Evolutionary conservation across 176 grass and related monocot species (phyloP), one percentile per base, ranked within the genome.

Genomic region (Elaeis guineensis): DNA sequence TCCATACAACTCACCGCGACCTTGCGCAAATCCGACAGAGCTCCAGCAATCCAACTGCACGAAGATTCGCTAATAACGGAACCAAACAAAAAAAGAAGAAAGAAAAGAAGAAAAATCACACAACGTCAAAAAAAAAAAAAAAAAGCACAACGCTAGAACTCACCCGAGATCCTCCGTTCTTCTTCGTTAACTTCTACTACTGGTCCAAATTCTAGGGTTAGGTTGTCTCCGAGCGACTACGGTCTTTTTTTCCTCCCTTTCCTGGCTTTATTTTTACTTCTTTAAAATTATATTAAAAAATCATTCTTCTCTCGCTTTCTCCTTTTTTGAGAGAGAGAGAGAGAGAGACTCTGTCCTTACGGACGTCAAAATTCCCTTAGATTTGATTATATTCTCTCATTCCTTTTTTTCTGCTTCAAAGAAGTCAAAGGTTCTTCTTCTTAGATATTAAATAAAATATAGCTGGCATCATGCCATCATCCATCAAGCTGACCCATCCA

Each of bases 341-440:
- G 61, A 56, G 58, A 0, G 8, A 11, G n/a, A 49, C 44, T 50
- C 63, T 65, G 78, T 82, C 80, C 83, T 62, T 85, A 81, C 93
- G 93, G 93, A 91, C 93, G 93, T 97, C 93, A 97, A 87, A 85
- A 72, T 73, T 91, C 84, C 73, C 79, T 91, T 85, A 51, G 73
- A 89, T 97, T 91, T 88, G 62, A 80, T 91, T 91, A 83, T 83
- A 1, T 1, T 57, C 54, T 60, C 39, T 71, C 6, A 11, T 21
- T 6, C 19, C 21, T 4, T 21, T 21, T 11, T 49, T 17, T 63
- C 19, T 12, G 22, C 60, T 19, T 61, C 64, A 44, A 44, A 3
- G 35, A 44, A 44, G 35, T 76, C 64, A 55, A 69, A 77, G 29
- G 6, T 6, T 35, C 35, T 14, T 44, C 35, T 44, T 14, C 9